Base-by-base conservation (phyloP, 108 stramenopile genomes). In the Skeletonema tropicum region DNA sequence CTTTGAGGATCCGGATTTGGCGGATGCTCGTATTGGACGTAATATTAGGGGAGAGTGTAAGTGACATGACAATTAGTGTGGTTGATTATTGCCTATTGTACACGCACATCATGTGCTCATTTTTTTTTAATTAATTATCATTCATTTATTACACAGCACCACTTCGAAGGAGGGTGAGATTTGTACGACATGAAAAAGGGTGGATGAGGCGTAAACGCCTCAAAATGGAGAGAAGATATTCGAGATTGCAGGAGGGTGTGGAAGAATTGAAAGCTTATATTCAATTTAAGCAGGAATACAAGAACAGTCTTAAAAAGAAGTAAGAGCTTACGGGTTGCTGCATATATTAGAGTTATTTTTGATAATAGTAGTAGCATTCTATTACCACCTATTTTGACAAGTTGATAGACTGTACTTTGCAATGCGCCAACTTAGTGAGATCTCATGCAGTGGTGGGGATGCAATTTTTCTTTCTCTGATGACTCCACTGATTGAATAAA, bases 131-230 rank as follows among this genome's bases (percentile, higher is more conserved):
- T 31, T 58, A 1, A 10, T 19, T 23, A 59, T 58, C 11, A 10
- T 31, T 38, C 9, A 11, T 38, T 35, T 9, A 1, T n/a, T 33
- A 7, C 23, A 52, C 52, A 80, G 79, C 60, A 15, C 80, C 75
- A 35, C 80, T 82, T 31, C 75, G 80, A 60, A 65, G 58, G 61
- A 76, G 65, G 60, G 36, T 39, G 8, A 76, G 63, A 21, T 76
- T 76, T 57, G 31, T 71, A 25, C 36, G 80, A 0, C 75, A 82
- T 52, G 80, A 82, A 66, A 82, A 82, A 15, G 70, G 57, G 32
- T 82, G 80, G 80, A 82, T 82, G 80, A 59, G 64, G 35, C 75
- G 75, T 15, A 82, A 82, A 58, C 75, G 80, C 8, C 69, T 76
- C 21, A 76, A 76, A 23, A 75, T 70, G 69, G 80, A 82, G 55